Evolutionary conservation across 1,139 yeast species (phyloP).

Genomic region (Candida mesenterica): DNA sequence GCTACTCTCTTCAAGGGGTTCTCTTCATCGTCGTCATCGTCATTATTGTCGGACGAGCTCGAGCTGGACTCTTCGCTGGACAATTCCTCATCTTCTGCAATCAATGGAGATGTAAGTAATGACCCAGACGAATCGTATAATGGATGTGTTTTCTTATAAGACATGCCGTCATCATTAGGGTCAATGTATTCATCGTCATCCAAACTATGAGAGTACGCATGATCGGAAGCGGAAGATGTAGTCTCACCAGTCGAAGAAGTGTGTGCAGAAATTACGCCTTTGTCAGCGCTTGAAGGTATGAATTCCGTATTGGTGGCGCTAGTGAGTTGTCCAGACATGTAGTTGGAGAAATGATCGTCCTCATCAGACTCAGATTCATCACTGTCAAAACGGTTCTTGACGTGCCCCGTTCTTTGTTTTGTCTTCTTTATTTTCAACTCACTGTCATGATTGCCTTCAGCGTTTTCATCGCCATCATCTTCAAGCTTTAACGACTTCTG

Average conservation of each 20-base stretch:
- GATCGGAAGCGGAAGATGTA: neutral
- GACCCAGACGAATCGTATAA: slow-evolving; percentile 49
- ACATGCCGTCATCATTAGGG: slow-evolving; percentile 79
- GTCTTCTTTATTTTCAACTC: slow-evolving; percentile 13
- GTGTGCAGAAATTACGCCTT: slow-evolving; percentile 2
- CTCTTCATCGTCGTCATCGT: slow-evolving; percentile 23
- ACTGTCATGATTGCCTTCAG: slow-evolving; percentile 3
- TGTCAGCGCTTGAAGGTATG: slow-evolving; percentile 2
- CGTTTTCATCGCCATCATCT: too few species aligned
- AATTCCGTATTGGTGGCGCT: slow-evolving; percentile 55
- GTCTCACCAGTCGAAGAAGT: neutral
- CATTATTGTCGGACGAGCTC: slow-evolving; percentile 33
- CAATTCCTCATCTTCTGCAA: slow-evolving; percentile 23
- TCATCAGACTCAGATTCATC: slow-evolving; percentile 26
- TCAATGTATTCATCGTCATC: slow-evolving; percentile 68
- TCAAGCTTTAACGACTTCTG: slow-evolving; percentile 7
- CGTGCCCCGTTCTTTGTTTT: slow-evolving; percentile 19
- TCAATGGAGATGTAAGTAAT: slow-evolving; percentile 20
- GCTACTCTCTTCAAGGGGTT: slow-evolving; percentile 13
- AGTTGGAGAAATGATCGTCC: slow-evolving; percentile 60
- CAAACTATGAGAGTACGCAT: neutral
- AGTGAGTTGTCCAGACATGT: slow-evolving; percentile 80
- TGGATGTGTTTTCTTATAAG: slow-evolving; percentile 65
- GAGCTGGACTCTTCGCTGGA: slow-evolving; percentile 30
- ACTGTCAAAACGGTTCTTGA: slow-evolving; percentile 16